Percentiles rank a stretch among this genome's conserved stretches.
Evolutionary conservation across 495 filamentous ascomycete genomes (phyloP).

Genomic region (Trichocladium antarcticum): DNA sequence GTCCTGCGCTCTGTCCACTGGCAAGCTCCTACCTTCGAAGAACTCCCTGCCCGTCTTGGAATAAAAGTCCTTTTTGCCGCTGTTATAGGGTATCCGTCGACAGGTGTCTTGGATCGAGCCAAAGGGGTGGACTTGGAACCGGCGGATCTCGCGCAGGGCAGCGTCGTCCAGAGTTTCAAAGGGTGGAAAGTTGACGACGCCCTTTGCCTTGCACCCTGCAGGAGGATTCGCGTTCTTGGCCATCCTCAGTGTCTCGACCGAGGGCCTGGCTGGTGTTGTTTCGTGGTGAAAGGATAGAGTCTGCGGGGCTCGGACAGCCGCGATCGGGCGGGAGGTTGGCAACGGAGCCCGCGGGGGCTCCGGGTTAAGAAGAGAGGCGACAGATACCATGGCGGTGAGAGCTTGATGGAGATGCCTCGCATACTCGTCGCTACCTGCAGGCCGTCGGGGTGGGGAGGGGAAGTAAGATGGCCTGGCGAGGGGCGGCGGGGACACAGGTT

Average conservation of each 20-base stretch:
- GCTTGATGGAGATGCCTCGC: conserved; percentile 16
- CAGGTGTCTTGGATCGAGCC: conserved; percentile 57
- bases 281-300: conserved; percentile 21
- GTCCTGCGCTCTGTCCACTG: not conserved
- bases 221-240: conserved; percentile 52
- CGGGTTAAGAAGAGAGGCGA: conserved; percentile 54
- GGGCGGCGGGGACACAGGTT: conserved; percentile 13
- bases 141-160: conserved; percentile 43
- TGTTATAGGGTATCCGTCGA: conserved; percentile 83
- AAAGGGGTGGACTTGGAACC: conserved; percentile 55
- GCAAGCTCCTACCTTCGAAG: conserved; percentile 59
- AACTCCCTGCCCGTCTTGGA: conserved; percentile 74
- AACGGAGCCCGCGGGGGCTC: conserved; percentile 30
- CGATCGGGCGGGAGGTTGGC: conserved; percentile 10
- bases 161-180: conserved; percentile 49
- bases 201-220: conserved; percentile 46
- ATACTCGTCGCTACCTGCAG: conserved; percentile 13
- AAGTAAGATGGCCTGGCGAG: conserved; percentile 16
- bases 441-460: conserved; percentile 11
- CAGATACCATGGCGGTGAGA: conserved; percentile 40
- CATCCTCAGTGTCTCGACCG: conserved; percentile 28
- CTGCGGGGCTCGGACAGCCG: conserved; percentile 18
- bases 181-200: conserved; percentile 55
- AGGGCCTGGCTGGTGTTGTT: conserved; percentile 17
- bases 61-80: conserved; percentile 79